A percentile compares a stretch with the other conserved stretches of the same genome.
These are phyloP conservation scores for Hypoxylon trugodes DNA, from an alignment of 495 filamentous ascomycete genomes.

Conservation along the genomic window DNA sequence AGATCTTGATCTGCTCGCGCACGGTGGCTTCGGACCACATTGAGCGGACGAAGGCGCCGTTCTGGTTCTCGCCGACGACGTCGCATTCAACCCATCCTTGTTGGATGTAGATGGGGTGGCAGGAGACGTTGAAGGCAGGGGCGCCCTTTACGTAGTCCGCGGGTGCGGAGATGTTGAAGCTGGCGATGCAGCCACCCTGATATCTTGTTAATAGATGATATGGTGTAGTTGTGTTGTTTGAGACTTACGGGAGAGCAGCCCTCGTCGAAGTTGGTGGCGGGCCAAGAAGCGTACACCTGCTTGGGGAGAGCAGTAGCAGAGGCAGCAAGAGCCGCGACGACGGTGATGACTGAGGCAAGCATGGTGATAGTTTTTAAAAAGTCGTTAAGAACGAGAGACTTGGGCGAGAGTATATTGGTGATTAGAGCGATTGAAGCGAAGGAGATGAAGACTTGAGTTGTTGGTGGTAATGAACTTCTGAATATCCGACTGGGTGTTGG, in stretches of 20 bases:
- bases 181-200: conserved; percentile 12
- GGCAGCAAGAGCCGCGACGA: conserved; percentile 22
- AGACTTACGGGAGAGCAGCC: conserved; percentile 15
- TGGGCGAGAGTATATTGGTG: no score
- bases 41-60: conserved; percentile 8
- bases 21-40: not conserved
- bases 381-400: no score
- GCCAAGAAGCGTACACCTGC: conserved; percentile 18
- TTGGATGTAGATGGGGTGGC: conserved; percentile 14
- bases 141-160: conserved; percentile 21
- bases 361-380: no score
- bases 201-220: not conserved
- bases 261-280: conserved; percentile 2
- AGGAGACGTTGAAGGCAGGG: conserved; percentile 16
- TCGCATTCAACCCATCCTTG: conserved; percentile 4
- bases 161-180: conserved; percentile 22
- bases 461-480: not conserved
- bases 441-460: conserved; percentile 7
- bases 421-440: no score
- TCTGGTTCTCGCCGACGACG: not conserved
- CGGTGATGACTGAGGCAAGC: conserved; percentile 17
- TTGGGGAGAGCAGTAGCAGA: conserved; percentile 7
- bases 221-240: not conserved
- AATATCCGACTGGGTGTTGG: no score
- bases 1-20: conserved; percentile 4